Evolutionary conservation across 768 basidiomycete genomes (phyloP), one percentile per base, ranked within the genome.

Genomic region (Lactarius quietus): DNA sequence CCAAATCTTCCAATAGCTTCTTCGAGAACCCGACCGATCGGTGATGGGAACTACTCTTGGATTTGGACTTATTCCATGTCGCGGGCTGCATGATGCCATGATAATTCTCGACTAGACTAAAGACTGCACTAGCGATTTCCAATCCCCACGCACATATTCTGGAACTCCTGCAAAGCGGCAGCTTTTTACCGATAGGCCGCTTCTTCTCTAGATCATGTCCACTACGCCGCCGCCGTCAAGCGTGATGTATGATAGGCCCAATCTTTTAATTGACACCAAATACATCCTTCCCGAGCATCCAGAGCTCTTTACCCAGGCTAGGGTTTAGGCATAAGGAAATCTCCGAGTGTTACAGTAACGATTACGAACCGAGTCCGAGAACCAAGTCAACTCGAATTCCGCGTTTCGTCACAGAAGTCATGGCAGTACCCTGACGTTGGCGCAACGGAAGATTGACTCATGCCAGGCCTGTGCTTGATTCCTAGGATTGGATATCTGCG

Each of bases 21-120:
- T 57, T 61, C 36, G 35, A 45, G 36, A 66, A 54, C 39, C 65
- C 65, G 65, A 66, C 61, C 51, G 65, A 66, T 66, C 48, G 65
- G 65, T 66, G 56, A 45, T 66, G 65, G 61, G 65, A 66, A 57
- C 17, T 15, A 51, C 39, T 41, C 39, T 41, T 18, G 39, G 48
- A 29, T 17, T 23, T 9, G 54, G 35, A 33, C 33, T 33, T 41
- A 52, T 59, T 57, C 35, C 33, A 63, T 12, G 39, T 63, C 55
- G 62, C 29, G 20, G 31, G 9, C 8, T 4, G 8, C 33, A 4
- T n/a, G n/a, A 26, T 62, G 17, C 15, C 14, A 31, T 29, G 35
- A 36, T 38, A 8, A 55, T 48, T 56, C 38, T 15, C 17, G 17
- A 48, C 33, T 57, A 35, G 43, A 45, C 18, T 45, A 9, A 41